Evolutionary conservation across 2,329 filamentous ascomycete genomes (phyloP).

Genomic region (Sporothrix luriei): DNA sequence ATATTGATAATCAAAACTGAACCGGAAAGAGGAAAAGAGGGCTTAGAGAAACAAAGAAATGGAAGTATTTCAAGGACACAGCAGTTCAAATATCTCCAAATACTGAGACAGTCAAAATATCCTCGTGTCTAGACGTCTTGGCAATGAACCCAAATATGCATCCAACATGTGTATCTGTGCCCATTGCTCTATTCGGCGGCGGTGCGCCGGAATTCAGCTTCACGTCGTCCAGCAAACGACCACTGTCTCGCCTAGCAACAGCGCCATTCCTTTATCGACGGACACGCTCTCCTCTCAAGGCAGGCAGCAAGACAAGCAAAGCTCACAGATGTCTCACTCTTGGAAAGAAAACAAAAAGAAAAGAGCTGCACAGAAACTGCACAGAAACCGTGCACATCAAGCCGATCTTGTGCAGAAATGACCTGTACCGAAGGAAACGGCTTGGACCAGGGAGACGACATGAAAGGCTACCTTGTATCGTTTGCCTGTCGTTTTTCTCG

Average conservation of each 20-base stretch:
- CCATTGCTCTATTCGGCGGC: neutral
- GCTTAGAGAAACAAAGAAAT: neutral
- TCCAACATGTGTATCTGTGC: neutral
- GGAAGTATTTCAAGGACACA: conserved; percentile 5
- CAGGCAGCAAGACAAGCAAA: conserved; percentile 1
- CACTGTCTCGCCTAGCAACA: conserved; percentile 18
- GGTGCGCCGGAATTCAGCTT: conserved; percentile 15
- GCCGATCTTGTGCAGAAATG: conserved; percentile 17
- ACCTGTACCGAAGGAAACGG: neutral
- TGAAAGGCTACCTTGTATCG: neutral
- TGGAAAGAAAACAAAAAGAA: neutral
- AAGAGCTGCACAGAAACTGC: neutral
- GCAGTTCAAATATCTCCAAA: neutral
- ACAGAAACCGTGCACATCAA: neutral
- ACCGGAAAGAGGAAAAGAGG: neutral
- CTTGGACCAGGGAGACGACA: neutral
- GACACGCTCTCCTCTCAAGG: neutral
- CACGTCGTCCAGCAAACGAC: neutral
- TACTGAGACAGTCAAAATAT: neutral
- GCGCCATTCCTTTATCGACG: conserved; percentile 13
- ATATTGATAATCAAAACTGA: neutral
- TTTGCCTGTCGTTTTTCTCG: neutral
- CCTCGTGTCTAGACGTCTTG: conserved; percentile 1
- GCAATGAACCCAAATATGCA: neutral
- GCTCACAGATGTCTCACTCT: conserved; percentile 1